Evolutionary conservation across 306 rosid species (phyloP).

Genomic region (Styphnolobium japonicum): DNA sequence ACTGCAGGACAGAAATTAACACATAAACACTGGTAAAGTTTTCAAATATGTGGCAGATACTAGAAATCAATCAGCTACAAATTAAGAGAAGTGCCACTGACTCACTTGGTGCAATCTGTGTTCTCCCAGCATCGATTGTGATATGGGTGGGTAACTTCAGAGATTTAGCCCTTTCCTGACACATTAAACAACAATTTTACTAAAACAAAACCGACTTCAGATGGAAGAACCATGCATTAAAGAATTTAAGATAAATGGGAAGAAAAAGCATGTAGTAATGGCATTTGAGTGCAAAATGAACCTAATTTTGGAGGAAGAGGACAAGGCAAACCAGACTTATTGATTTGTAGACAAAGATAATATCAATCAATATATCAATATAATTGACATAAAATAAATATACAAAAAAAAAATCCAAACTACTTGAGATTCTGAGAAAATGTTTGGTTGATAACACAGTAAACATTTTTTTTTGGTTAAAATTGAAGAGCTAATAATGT

Average conservation of each 20-base stretch:
- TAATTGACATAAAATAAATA: not conserved
- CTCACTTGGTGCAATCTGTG: slow-evolving; percentile 98
- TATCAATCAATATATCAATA: not conserved
- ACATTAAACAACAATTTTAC: slow-evolving; percentile 1
- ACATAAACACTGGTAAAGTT: not conserved
- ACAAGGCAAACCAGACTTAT: not conserved
- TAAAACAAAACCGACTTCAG: not conserved
- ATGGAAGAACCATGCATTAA: not conserved
- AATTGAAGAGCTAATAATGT: not conserved
- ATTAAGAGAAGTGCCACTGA: slow-evolving; percentile 17
- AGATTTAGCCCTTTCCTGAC: slow-evolving; percentile 81
- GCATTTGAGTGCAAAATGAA: not conserved
- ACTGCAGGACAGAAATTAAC: not conserved
- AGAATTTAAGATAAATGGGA: not conserved
- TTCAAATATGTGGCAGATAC: not conserved
- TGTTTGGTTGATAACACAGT: not conserved
- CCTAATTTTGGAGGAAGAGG: not conserved
- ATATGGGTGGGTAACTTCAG: slow-evolving; percentile 80
- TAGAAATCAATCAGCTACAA: not conserved
- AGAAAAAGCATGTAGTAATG: not conserved
- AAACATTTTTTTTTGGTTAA: not conserved
- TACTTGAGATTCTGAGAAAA: not conserved
- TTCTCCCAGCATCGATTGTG: slow-evolving; percentile 95
- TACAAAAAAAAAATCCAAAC: not conserved
- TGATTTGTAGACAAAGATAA: not conserved